These are phyloP conservation scores for Nidula microcarpa DNA, from an alignment of 768 basidiomycete species.

Conservation along the genomic window DNA sequence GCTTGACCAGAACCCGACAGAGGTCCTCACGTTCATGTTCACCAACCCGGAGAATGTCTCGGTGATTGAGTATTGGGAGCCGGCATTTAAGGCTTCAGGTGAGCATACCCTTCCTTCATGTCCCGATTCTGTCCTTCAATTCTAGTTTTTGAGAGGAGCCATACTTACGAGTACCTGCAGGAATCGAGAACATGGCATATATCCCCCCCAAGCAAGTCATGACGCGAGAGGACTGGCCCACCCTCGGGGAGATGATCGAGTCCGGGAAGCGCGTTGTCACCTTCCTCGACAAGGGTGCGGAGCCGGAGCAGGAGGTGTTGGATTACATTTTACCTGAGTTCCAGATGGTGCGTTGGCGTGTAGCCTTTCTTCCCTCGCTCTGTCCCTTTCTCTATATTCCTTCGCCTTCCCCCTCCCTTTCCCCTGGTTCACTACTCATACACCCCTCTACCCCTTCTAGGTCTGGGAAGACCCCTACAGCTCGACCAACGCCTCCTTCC, in stretches of 20 bases:
- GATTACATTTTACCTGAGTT: slow-evolving; percentile 57
- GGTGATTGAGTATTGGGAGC: slow-evolving; percentile 45
- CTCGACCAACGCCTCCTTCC: slow-evolving; percentile 45
- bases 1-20: slow-evolving; percentile 58
- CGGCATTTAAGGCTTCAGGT: slow-evolving; percentile 50
- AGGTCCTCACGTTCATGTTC: slow-evolving; percentile 63
- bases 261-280: slow-evolving; percentile 56
- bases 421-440: background rate
- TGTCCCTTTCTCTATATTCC: background rate
- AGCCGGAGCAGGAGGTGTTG: slow-evolving; percentile 25
- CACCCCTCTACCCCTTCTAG: slow-evolving; percentile 14
- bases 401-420: background rate
- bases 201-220: slow-evolving; percentile 45
- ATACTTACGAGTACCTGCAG: slow-evolving; percentile 11
- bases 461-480: slow-evolving; percentile 59
- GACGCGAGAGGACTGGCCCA: slow-evolving; percentile 54
- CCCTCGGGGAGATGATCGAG: slow-evolving; percentile 57
- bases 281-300: slow-evolving; percentile 53
- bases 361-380: background rate
- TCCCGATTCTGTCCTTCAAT: background rate
- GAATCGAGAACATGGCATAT: slow-evolving; percentile 42
- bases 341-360: slow-evolving; percentile 33
- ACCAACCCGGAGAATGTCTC: slow-evolving; percentile 61
- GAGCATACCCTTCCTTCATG: slow-evolving; percentile 7
- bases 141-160: background rate